phyloP scores from a whole-genome alignment of 2,329 filamentous ascomycete genomes.

The Meredithiella fracta region DNA sequence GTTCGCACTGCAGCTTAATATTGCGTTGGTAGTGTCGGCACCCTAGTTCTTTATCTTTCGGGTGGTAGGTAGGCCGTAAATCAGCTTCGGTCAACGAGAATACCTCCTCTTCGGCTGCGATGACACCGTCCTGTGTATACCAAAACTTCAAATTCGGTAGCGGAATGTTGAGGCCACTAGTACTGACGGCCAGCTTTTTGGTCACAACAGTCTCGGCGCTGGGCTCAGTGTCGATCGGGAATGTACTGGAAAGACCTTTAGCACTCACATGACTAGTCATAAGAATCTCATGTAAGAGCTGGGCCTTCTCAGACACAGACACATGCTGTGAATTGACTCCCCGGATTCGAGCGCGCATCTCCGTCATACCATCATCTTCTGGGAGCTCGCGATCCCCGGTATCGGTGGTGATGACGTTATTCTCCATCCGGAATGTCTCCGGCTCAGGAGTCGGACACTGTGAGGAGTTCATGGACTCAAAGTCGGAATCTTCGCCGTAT shows the following conservation, averaged over 20 bases:
- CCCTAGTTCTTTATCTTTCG: conserved; percentile 39
- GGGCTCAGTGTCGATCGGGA: not conserved
- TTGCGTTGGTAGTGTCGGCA: conserved; percentile 91
- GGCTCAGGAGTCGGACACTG: not conserved
- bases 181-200: conserved; percentile 15
- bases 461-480: not conserved
- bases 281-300: conserved; percentile 52
- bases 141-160: conserved; percentile 42
- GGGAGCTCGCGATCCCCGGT: conserved; percentile 24
- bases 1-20: conserved; percentile 85
- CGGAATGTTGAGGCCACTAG: conserved; percentile 18
- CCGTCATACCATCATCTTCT: conserved; percentile 64
- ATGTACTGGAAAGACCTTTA: not conserved
- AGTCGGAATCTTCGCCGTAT: conserved; percentile 3
- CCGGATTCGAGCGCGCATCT: conserved; percentile 49
- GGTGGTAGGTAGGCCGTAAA: conserved; percentile 40
- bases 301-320: conserved; percentile 46
- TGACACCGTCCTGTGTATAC: conserved; percentile 28
- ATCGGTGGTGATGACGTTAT: not conserved
- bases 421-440: not conserved
- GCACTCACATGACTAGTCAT: conserved; percentile 43
- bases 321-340: conserved; percentile 46
- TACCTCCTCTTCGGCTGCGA: conserved; percentile 21
- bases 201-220: conserved; percentile 16
- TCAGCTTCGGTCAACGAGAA: conserved; percentile 43